Percentiles rank a stretch among this genome's conserved stretches.
Evolutionary conservation across 2,329 filamentous ascomycete species (phyloP).

Genomic region (Dactylonectria macrodidyma): DNA sequence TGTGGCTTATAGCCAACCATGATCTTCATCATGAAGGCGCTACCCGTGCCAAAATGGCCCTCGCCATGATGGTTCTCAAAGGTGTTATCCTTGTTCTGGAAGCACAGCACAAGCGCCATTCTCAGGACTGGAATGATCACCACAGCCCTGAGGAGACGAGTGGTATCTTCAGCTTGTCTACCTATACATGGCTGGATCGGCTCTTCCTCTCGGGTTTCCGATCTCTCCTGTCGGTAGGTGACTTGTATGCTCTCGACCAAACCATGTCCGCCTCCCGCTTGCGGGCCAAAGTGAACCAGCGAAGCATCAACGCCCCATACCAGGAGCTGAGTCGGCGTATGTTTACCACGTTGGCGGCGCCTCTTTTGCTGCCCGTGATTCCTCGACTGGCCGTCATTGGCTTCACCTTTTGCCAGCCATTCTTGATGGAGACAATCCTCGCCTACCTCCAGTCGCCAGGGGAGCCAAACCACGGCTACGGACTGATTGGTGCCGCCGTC

Average conservation of each 20-base stretch:
- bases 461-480: constrained; percentile 52
- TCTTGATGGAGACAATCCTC: constrained; percentile 58
- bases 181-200: constrained; percentile 55
- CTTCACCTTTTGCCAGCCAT: constrained; percentile 60
- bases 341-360: constrained; percentile 33
- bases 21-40: constrained; percentile 20
- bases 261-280: constrained; percentile 43
- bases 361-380: constrained; percentile 53
- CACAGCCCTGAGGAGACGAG: constrained; percentile 58
- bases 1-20: constrained; percentile 54
- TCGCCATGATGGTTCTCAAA: constrained; percentile 54
- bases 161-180: constrained; percentile 49
- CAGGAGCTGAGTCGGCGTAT: constrained; percentile 40
- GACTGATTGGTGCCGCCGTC: constrained; percentile 58
- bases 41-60: constrained; percentile 51
- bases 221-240: constrained; percentile 49
- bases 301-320: constrained; percentile 44
- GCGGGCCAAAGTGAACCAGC: constrained; percentile 29
- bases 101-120: constrained; percentile 55
- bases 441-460: constrained; percentile 47
- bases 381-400: constrained; percentile 56
- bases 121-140: constrained; percentile 54
- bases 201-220: constrained; percentile 55
- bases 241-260: constrained; percentile 54
- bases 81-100: constrained; percentile 55